Base-by-base conservation (phyloP, 202 grass and related monocot genomes). In the Panicum virgatum region DNA sequence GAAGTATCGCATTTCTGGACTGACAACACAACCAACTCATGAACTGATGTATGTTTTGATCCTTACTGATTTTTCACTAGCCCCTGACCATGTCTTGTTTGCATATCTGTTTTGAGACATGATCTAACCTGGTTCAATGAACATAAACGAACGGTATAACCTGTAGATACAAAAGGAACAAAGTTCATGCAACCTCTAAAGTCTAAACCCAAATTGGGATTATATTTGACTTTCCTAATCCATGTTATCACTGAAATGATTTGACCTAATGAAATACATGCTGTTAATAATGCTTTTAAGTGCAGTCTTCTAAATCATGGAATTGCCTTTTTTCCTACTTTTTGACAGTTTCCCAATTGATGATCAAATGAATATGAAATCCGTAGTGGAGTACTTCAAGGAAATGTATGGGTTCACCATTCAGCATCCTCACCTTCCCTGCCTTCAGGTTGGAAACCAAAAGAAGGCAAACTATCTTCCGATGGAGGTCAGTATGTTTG, bases 341-440 rank as follows among this genome's bases (percentile, higher is more conserved):
- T n/a, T n/a, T 66, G 12, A 53, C 82, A 99, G 97, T 54, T 99
- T 99, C 59, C 97, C 97, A n/a, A 91, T 99, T 48, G 97, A 99
- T 84, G 97, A 99, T 72, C 91, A 99, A 86, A 99, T 96, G 97
- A 99, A 99, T 74, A 99, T 99, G 97, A 99, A 96, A 85, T 99
- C 93, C 6, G 97, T 99, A 12, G 81, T 99, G 14, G 97, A 99
- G 46, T 99, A 99, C 82, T 99, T 99, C 89, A 92, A 99, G 83
- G 97, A 99, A 86, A 94, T 96, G 93, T 99, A 99, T 71, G 97
- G 97, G 6, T 99, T 99, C 67, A 99, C 97, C 12, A 96, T 99
- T 91, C 93, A 90, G 81, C 77, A 96, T 43, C 78, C 62, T 14
- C 97, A 99, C 60, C 93, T 99, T 86, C 97, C 97, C 62, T 96